Base-by-base conservation (phyloP, 2,329 filamentous ascomycete genomes). In the Nigrospora sphaerica region DNA sequence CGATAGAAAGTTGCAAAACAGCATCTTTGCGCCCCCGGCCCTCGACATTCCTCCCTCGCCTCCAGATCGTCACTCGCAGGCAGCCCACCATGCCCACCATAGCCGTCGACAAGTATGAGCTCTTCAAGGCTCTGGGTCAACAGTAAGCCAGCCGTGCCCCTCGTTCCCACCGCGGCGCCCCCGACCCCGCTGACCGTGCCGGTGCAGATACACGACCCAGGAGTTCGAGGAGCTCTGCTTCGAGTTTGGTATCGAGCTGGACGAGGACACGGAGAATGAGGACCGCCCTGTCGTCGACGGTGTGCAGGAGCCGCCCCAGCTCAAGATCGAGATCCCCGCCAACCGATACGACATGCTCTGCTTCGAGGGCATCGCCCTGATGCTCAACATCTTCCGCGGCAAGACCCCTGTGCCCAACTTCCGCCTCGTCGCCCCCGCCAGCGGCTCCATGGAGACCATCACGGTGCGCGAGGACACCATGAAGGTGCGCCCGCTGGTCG, bases 161-260 rank as follows among this genome's bases (percentile, higher is more conserved):
- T 47, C 31, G 45, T 54, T 47, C 32, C 46, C 18, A 46, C 42
- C 38, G 23, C 48, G 34, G 50, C 44, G 46, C 51, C 61, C 51
- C 61, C 37, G 32, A 17, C 43, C 43, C 43, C 43, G 39, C 43
- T 45, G 39, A 45, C 43, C 38, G n/a, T n/a, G 19, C 35, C 35
- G 16, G 35, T 14, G 36, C 49, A 91, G 86, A 56, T 92, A 88
- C 69, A 95, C 92, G 46, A 93, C 88, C 53, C 82, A 95, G 60
- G 88, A 95, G 62, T 98, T 98, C 63, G 93, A 98, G 68, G 87
- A 95, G 63, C 77, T 98, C 57, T 97, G 93, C 70, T 98, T 98
- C 78, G 92, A 98, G 62, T 98, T 95, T 64, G 91, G 91, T 49
- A 95, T 98, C 64, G 93, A 98, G 70, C 80, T 98, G 57, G 93